Conservation (phyloP, 108 stramenopile species). For the Cyclostephanos invisitatus region DNA sequence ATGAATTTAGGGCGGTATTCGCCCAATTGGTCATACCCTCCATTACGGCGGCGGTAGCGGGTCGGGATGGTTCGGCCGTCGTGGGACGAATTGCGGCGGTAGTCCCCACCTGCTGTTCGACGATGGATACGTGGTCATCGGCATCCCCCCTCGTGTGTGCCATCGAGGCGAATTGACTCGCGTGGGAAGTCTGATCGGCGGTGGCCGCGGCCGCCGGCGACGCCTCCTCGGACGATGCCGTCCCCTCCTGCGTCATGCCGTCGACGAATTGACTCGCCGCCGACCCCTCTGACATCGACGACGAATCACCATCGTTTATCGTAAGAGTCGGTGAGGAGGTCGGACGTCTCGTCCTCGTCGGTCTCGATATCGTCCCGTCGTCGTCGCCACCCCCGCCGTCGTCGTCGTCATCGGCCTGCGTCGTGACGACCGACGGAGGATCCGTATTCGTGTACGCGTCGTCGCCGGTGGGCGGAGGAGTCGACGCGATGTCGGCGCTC, state of each 20-base stretch:
- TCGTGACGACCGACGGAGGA: too few species aligned
- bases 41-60: too few species aligned
- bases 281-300: background rate
- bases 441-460: too few species aligned
- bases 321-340: background rate
- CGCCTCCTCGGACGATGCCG: background rate
- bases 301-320: background rate
- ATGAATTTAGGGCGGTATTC: background rate
- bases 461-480: background rate
- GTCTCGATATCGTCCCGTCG: background rate
- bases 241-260: background rate
- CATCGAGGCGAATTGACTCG: slow-evolving; percentile 19
- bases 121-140: background rate
- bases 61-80: background rate
- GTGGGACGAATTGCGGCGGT: background rate
- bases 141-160: slow-evolving; percentile 9
- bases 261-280: slow-evolving; percentile 1
- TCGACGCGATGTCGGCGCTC: too few species aligned
- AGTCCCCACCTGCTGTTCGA: background rate
- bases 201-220: background rate
- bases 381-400: too few species aligned
- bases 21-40: slow-evolving; percentile 9
- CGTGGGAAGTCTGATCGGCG: slow-evolving; percentile 6
- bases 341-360: slow-evolving; percentile 1
- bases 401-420: too few species aligned